A percentile compares a stretch with the other conserved stretches of the same genome.
Conservation (phyloP, 2,329 filamentous ascomycete species). For the Monosporascus sp. region DNA sequence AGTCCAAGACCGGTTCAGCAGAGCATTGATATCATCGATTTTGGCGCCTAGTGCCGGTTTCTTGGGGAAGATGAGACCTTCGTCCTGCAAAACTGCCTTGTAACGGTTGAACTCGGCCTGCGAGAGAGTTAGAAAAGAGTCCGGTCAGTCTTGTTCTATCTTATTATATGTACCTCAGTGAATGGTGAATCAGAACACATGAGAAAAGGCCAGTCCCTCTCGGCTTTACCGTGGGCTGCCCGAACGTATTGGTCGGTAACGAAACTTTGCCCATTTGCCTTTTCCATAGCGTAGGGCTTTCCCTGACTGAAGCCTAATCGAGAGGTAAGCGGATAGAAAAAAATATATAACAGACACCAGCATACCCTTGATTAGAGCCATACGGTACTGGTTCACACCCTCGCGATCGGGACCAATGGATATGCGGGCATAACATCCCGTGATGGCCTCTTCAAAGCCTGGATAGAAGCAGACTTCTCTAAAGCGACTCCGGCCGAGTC, state of each 20-base stretch:
- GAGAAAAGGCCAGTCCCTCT: slow-evolving; percentile 84
- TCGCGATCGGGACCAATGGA: slow-evolving; percentile 72
- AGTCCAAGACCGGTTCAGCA: slow-evolving; percentile 78
- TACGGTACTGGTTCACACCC: slow-evolving; percentile 74
- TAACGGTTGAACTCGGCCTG: slow-evolving; percentile 78
- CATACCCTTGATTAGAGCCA: slow-evolving; percentile 81
- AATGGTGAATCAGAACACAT: slow-evolving; percentile 81
- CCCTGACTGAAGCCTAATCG: slow-evolving; percentile 66
- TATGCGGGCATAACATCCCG: slow-evolving; percentile 79
- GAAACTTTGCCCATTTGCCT: slow-evolving; percentile 67
- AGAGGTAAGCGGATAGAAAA: slow-evolving; percentile 17
- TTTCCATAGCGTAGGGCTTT: slow-evolving; percentile 77
- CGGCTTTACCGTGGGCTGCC: slow-evolving; percentile 75
- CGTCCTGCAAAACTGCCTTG: slow-evolving; percentile 66
- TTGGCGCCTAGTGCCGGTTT: slow-evolving; percentile 64
- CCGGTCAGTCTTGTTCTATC: not conserved
- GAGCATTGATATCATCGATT: slow-evolving; percentile 71
- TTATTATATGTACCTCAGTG: slow-evolving; percentile 59
- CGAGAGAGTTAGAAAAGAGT: slow-evolving; percentile 12
- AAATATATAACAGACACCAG: slow-evolving; percentile 1
- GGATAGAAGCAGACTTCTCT: slow-evolving; percentile 91
- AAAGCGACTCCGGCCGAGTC: slow-evolving; percentile 81
- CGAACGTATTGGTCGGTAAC: slow-evolving; percentile 81
- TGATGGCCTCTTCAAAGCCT: slow-evolving; percentile 75
- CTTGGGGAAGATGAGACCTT: slow-evolving; percentile 70